Conservation (phyloP, 495 filamentous ascomycete genomes). For the Melanomma pulvis-pyrius region DNA sequence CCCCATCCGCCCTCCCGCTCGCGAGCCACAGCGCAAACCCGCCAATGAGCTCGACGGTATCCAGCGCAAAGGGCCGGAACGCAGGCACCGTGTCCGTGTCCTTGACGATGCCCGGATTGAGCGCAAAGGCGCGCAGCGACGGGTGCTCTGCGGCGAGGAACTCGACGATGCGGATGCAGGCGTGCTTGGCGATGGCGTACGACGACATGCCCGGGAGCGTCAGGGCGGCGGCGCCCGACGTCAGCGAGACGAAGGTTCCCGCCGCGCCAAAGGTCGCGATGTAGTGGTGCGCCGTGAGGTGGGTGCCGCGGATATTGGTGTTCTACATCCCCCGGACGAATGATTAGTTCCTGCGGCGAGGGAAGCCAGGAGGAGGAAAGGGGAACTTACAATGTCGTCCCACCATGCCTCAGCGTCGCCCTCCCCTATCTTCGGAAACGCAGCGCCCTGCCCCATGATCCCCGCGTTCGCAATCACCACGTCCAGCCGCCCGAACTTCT, state of each 20-base stretch:
- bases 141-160: constrained; percentile 1
- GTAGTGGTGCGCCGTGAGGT: constrained; percentile 10
- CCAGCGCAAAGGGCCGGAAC: neutral
- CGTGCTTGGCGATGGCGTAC: constrained; percentile 10
- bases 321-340: neutral
- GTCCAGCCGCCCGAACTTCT: constrained; percentile 8
- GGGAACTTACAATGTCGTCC: constrained; percentile 4
- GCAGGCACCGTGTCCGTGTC: neutral
- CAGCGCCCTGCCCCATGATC: neutral
- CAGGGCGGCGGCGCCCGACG: neutral
- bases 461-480: constrained; percentile 18
- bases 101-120: constrained; percentile 14
- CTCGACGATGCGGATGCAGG: neutral
- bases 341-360: constrained; percentile 3
- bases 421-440: constrained; percentile 10
- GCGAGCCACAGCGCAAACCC: neutral
- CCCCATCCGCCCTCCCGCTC: neutral
- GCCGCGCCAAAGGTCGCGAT: constrained; percentile 2
- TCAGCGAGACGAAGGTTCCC: neutral
- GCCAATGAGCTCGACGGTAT: neutral
- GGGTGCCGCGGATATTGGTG: constrained; percentile 3
- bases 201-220: constrained; percentile 1
- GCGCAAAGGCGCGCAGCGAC: neutral
- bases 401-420: neutral
- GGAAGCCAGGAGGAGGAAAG: neutral